Base-by-base conservation (phyloP, 306 rosid genomes). In the Casuarina equisetifolia region DNA sequence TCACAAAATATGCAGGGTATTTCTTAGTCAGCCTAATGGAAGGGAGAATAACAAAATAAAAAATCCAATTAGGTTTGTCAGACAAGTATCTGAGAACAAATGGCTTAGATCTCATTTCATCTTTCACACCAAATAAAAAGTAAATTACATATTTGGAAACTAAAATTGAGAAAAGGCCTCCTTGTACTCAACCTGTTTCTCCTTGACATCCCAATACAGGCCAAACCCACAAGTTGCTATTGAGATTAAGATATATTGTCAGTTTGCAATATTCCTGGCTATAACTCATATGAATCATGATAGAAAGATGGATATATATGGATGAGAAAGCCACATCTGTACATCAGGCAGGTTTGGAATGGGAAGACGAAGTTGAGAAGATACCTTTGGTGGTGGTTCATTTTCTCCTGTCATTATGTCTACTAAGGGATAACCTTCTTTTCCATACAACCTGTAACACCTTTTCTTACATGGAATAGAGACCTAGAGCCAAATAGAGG, bases 401-500 rank as follows among this genome's bases (percentile, higher is more conserved):
- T 85, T 88, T 90, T 87, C 99, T 74, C 98, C 98, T 0, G 98
- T 86, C 94, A 96, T 96, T 82, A 96, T 88, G 86, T 96, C 99
- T 68, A 91, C 93, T 78, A 96, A 77, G 78, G 98, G 90, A 90
- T 92, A 96, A 75, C 99, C 96, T 86, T 96, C 98, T 90, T 85
- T 96, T 51, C 99, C 99, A 54, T 81, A 93, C 86, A 96, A 82
- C 83, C 99, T 91, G 87, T 80, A 92, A 72, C 82, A 52, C 76
- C 89, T 83, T 84, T 96, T 96, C 82, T 96, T 96, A 84, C 99
- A 91, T 70, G 99, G 99, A 74, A 96, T 96, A 77, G 99, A 96
- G 50, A 96, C 99, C 99, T 96, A 78, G 43, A 79, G 78, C 75
- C 82, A 76, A 71, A 80, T 9, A 83, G 74, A 83, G 43, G 49